phyloP scores from a whole-genome alignment of 352 stramenopile species.

The Lagenidium sp. region DNA sequence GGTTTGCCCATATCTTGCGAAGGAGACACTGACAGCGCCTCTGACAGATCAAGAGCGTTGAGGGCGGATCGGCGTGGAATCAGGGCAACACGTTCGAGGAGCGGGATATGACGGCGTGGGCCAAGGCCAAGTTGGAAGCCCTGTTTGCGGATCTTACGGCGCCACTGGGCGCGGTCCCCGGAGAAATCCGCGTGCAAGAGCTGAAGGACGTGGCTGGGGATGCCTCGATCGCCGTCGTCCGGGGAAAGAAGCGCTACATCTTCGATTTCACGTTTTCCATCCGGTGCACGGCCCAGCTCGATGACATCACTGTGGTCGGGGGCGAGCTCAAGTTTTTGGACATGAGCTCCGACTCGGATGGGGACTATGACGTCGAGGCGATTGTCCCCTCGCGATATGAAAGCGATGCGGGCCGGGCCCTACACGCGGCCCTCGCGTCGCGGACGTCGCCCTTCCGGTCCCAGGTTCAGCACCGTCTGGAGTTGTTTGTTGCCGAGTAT shows the following conservation, averaged over 20 bases:
- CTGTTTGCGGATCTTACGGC: slow-evolving; percentile 35
- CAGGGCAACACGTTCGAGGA: slow-evolving; percentile 92
- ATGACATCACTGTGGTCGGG: slow-evolving; percentile 10
- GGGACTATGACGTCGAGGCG: slow-evolving; percentile 66
- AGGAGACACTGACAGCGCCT: neutral
- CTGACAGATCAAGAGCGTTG: slow-evolving; percentile 75
- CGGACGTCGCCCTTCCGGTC: slow-evolving; percentile 47
- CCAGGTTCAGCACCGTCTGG: slow-evolving; percentile 38
- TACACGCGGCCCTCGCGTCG: slow-evolving; percentile 51
- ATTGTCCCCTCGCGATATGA: slow-evolving; percentile 62
- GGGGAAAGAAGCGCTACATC: slow-evolving; percentile 91
- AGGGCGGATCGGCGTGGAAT: slow-evolving; percentile 90
- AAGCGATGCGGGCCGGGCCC: slow-evolving; percentile 48
- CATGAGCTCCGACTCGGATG: slow-evolving; percentile 67
- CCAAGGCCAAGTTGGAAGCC: slow-evolving; percentile 61
- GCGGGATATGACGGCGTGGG: slow-evolving; percentile 86
- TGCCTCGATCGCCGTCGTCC: slow-evolving; percentile 87
- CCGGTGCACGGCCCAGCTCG: slow-evolving; percentile 24
- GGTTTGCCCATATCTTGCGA: too few species aligned
- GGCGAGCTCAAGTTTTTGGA: slow-evolving; percentile 76
- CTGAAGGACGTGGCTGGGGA: slow-evolving; percentile 88
- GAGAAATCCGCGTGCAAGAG: slow-evolving; percentile 42
- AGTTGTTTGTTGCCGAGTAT: slow-evolving; percentile 63
- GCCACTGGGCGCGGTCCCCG: slow-evolving; percentile 22
- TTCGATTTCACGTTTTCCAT: slow-evolving; percentile 76